Evolutionary conservation across 2,329 filamentous ascomycete species (phyloP), one percentile per base, ranked within the genome.

Genomic region (Thelonectria rubi): DNA sequence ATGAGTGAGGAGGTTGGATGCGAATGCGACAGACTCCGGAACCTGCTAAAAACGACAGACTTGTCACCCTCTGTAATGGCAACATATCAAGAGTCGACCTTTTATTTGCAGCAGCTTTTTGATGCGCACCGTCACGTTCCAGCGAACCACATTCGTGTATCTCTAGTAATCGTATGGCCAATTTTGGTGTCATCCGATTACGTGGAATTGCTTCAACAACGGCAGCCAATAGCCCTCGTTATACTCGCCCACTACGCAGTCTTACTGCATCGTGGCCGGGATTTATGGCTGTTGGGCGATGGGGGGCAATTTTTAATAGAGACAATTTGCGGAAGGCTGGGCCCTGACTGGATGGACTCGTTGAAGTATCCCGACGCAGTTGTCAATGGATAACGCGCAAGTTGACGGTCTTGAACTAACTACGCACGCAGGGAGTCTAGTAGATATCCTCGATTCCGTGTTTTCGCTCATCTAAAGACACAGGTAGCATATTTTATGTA

Each of bases 81-180:
- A 5, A 7, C 14, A 7, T 37, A 37, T 15, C 34, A 15, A 37
- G 34, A 37, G 15, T 14, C 34, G 34, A 37, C 34, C 15, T 37
- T 37, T 37, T 37, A 3, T 11, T 15, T 37, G 4, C 34, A 37
- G 12, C 34, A 37, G 12, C 34, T 37, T 15, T 15, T 37, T 7
- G 34, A 37, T 37, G 34, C 34, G 12, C 34, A 37, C 12, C 34
- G 34, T 10, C 12, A 37, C 4, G 12, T 37, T 37, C 34, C 34
- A 15, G 34, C 2, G 11, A 14, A 37, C 34, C 34, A 37, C 2
- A 15, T 37, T 15, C 34, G 5, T 55, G 0, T 64, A 61, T 1
- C 43, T 69, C 1, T 66, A 69, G 3, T 69, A 10, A 61, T 69
- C 1, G 58, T 62, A 0, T 69, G 66, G 66, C 65, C 65, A 0